phyloP scores from a whole-genome alignment of 2,329 filamentous ascomycete species.

The Drechslera avenae region DNA sequence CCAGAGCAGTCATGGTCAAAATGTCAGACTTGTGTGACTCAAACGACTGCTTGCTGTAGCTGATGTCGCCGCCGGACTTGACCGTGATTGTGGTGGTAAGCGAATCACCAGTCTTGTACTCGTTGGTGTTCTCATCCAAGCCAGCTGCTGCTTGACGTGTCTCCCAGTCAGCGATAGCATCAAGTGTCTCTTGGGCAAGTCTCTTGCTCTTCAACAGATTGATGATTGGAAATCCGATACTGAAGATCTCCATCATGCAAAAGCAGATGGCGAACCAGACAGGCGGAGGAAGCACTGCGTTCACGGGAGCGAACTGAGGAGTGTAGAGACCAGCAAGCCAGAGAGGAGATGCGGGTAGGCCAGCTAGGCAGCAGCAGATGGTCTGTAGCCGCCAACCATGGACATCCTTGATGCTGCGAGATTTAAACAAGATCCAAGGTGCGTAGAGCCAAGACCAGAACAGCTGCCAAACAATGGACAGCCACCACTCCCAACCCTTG shows the following conservation, averaged over 20 bases:
- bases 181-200: constrained; percentile 40
- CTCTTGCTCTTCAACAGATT: constrained; percentile 36
- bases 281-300: constrained; percentile 33
- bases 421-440: constrained; percentile 43
- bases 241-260: constrained; percentile 39
- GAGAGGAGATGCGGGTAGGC: constrained; percentile 41
- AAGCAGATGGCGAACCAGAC: constrained; percentile 42
- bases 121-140: constrained; percentile 7
- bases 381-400: constrained; percentile 43
- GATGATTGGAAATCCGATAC: constrained; percentile 38
- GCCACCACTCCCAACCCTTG: constrained; percentile 47
- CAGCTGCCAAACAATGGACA: constrained; percentile 45
- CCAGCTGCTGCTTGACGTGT: constrained; percentile 27
- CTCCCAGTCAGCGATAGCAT: constrained; percentile 43
- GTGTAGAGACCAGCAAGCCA: constrained; percentile 43
- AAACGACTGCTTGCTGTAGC: constrained; percentile 22
- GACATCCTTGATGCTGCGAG: constrained; percentile 40
- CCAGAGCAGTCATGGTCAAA: constrained; percentile 42
- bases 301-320: constrained; percentile 35
- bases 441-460: constrained; percentile 47
- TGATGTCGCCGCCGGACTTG: constrained; percentile 13
- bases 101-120: constrained; percentile 20
- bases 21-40: constrained; percentile 41
- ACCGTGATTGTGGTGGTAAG: constrained; percentile 29
- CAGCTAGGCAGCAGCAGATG: constrained; percentile 40